phyloP scores from a whole-genome alignment of 805 yeast genomes.

The Gaillardinia entomophila region DNA sequence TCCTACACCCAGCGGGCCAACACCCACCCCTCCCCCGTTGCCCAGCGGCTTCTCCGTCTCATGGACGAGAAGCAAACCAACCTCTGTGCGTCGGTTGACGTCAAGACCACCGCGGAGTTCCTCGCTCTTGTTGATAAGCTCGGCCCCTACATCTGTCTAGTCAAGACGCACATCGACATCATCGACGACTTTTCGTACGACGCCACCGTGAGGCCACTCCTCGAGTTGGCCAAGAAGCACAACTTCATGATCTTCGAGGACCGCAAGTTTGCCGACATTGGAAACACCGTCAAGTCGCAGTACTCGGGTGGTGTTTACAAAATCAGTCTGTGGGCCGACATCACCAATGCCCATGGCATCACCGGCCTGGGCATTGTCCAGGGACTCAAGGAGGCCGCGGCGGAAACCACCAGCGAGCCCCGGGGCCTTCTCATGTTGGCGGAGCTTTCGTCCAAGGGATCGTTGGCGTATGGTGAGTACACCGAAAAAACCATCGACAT shows the following conservation, averaged over 20 bases:
- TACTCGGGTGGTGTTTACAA: conserved; percentile 85
- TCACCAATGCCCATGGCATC: conserved; percentile 96
- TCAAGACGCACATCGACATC: conserved; percentile 93
- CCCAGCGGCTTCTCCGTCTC: conserved; percentile 61
- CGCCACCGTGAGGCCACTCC: conserved; percentile 68
- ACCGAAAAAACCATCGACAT: conserved; percentile 84
- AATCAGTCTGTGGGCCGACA: conserved; percentile 93
- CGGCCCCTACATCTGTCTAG: conserved; percentile 88
- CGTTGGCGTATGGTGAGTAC: conserved; percentile 89
- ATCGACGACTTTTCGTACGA: conserved; percentile 84
- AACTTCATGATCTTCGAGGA: conserved; percentile 92
- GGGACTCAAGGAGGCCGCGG: conserved; percentile 80
- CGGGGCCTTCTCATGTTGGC: conserved; percentile 94
- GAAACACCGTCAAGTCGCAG: conserved; percentile 93
- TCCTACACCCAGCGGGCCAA: conserved; percentile 70
- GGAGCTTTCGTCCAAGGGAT: conserved; percentile 89
- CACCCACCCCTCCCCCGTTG: conserved; percentile 72
- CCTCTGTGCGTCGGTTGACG: conserved; percentile 92
- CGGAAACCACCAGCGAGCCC: conserved; percentile 66
- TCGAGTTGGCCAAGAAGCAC: conserved; percentile 70
- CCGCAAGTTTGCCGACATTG: conserved; percentile 97
- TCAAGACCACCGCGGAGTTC: conserved; percentile 72
- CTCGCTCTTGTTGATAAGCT: conserved; percentile 65
- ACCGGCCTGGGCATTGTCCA: conserved; percentile 91
- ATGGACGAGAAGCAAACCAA: conserved; percentile 82